Evolutionary conservation across 441 rosid species (phyloP), one percentile per base, ranked within the genome.

Genomic region (Euphorbia schlechtendalii): DNA sequence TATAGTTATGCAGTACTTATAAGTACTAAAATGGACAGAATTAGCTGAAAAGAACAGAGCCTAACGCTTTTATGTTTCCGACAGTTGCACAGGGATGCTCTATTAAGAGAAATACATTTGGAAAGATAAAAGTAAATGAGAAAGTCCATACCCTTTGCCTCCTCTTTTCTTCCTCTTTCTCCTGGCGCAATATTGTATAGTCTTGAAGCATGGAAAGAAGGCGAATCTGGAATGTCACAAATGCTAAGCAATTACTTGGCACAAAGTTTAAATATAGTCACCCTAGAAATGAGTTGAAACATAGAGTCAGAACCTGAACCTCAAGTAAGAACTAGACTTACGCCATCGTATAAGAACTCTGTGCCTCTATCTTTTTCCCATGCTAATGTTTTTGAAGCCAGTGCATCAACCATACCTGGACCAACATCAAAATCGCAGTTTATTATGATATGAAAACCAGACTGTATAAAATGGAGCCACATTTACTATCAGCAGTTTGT

Each of bases 191-290:
- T 61, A 86, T 74, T 61, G 70, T 85, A 68, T 95, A 89, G 59
- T 95, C 92, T 72, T 95, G 96, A 69, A 95, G 92, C 98, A 91
- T 89, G 17, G 95, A 82, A 54, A 95, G 89, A 49, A 95, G 81
- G 59, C 81, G 87, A 66, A 86, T 69, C 99, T 95, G 82, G 43
- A 73, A 34, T 51, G 15, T 8, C 57, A 60, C 28, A 74, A 68
- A 67, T 25, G 54, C 13, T 73, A 22, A 65, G 43, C 36, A 12
- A 28, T 62, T 49, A 18, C 25, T 65, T 60, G 14, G 59, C 32
- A 64, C 1, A 40, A 13, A 22, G 7, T 38, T 5, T 38, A 20
- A 58, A n/a, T 38, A 60, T 8, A 10, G 36, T 9, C 48, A 61
- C 46, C 57, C 20, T 12, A 43, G 34, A 28, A 45, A 43, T 41